Evolutionary conservation across 2,329 filamentous ascomycete genomes (phyloP), one percentile per base, ranked within the genome.

Genomic region (Corniculantispora saksenae): DNA sequence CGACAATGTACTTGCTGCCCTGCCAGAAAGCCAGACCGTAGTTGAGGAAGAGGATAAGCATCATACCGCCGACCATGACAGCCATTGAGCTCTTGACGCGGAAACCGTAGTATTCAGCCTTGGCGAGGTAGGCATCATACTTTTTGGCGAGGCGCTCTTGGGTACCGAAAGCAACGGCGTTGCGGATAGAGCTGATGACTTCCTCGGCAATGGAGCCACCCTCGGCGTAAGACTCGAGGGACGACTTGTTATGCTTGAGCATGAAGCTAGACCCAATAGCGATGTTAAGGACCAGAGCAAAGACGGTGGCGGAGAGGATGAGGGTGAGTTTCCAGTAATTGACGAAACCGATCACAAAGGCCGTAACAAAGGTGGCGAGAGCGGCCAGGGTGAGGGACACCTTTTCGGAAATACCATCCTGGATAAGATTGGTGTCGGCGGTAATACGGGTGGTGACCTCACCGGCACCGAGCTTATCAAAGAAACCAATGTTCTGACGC

Each of bases 21-120:
- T 84, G 89, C 86, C 86, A 90, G 67, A 90, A 90, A 9, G 83
- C 79, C 25, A 89, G 77, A 1, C 81, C 83, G 67, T 89, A 88
- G 0, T 82, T 79, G 3, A 77, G 73, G 64, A 82, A 86, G 0
- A 84, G 72, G 3, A 80, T 80, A 60, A 88, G 35, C 51, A n/a
- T 66, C 74, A 50, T 67, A 80, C 78, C 19, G 88, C 72, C 1
- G 75, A 2, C 82, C 81, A 63, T 78, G 48, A 81, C 82, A 54
- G 73, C 77, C 51, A 83, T 76, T 1, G 83, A 83, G 64, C 84
- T 80, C 61, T 76, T 77, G 64, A 79, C 32, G 32, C 32, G 32
- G 32, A 82, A 1, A 85, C 82, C 63, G 32, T 32, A 32, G 32
- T 86, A 82, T n/a, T 82, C 77, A 23, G 87, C 82, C 79, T 84